Evolutionary conservation across 345 rosid species (phyloP).

Genomic region (Dimocarpus longan): DNA sequence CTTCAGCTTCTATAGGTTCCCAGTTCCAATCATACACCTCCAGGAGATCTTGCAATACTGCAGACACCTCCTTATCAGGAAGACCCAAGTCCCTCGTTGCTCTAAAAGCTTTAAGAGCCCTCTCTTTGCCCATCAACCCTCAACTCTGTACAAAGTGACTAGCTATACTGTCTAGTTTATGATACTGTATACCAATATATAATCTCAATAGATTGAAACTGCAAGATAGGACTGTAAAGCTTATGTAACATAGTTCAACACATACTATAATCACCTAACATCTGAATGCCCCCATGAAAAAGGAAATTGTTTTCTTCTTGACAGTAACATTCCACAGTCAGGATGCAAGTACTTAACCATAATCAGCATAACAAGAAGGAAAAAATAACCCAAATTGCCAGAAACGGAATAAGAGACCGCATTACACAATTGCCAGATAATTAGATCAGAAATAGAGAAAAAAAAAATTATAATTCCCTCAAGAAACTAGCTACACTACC

Average conservation of each 20-base stretch:
- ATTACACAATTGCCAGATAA: too few species aligned
- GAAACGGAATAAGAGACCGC: not conserved
- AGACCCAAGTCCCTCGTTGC: conserved; percentile 52
- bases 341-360: not conserved
- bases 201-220: conserved; percentile 5
- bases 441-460: too few species aligned
- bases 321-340: not conserved
- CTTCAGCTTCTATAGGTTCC: conserved; percentile 61
- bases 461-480: too few species aligned
- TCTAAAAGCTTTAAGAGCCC: conserved; percentile 40
- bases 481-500: too few species aligned
- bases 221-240: not conserved
- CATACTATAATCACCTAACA: not conserved
- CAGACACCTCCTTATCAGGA: conserved; percentile 44
- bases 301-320: not conserved
- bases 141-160: not conserved
- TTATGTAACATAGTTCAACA: not conserved
- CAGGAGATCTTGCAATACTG: conserved; percentile 47
- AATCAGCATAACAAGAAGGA: not conserved
- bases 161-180: not conserved
- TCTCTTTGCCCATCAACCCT: conserved; percentile 35
- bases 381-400: not conserved
- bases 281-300: not conserved
- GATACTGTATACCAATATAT: not conserved
- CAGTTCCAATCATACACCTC: conserved; percentile 48